Evolutionary conservation across 2,329 filamentous ascomycete genomes (phyloP).

Genomic region (Colletotrichum karsti): DNA sequence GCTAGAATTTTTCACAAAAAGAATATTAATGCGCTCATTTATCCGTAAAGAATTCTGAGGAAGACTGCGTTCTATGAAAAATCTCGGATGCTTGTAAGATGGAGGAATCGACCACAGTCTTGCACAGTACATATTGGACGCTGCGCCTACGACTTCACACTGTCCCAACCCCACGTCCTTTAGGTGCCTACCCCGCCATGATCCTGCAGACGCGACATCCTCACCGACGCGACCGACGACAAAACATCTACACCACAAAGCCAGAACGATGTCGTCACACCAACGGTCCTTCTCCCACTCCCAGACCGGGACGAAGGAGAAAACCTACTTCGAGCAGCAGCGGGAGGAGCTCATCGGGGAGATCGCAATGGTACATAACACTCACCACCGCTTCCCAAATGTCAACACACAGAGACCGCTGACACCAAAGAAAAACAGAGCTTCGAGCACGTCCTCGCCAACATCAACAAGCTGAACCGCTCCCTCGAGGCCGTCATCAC

Average conservation of each 20-base stretch:
- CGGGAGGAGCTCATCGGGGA: slow-evolving; percentile 76
- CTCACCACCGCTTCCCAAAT: background rate
- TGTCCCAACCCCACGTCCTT: slow-evolving; percentile 2
- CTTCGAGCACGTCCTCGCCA: slow-evolving; percentile 91
- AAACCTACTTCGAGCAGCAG: slow-evolving; percentile 80
- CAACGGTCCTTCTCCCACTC: slow-evolving; percentile 29
- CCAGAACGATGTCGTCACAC: slow-evolving; percentile 26
- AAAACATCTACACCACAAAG: background rate
- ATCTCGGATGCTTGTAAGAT: no score
- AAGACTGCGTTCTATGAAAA: no score
- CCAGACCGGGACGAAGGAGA: slow-evolving; percentile 43
- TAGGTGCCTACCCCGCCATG: slow-evolving; percentile 26
- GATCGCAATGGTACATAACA: slow-evolving; percentile 70
- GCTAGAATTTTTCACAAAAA: no score
- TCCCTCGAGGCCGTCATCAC: slow-evolving; percentile 91
- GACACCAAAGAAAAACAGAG: slow-evolving; percentile 49
- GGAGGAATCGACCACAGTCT: no score
- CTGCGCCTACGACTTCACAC: background rate
- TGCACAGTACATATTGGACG: background rate
- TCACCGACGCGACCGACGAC: background rate
- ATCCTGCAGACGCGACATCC: background rate
- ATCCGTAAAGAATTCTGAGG: no score
- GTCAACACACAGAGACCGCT: background rate
- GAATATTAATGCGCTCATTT: no score
- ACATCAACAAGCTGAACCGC: slow-evolving; percentile 94